Conservation (phyloP, 768 basidiomycete genomes). For the Rhizopogon roseolus region DNA sequence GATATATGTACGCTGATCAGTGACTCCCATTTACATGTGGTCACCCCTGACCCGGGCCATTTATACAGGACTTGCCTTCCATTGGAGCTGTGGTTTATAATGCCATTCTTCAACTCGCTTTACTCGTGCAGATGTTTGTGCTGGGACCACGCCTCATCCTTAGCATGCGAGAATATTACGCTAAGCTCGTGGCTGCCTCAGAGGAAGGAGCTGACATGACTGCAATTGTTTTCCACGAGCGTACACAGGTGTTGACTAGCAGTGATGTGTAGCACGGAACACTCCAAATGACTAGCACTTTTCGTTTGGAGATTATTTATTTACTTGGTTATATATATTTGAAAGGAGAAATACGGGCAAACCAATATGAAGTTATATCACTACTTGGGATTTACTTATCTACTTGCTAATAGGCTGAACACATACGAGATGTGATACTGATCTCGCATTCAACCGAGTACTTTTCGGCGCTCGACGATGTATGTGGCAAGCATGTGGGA, state of each 20-base stretch:
- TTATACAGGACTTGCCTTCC: background rate
- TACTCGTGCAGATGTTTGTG: background rate
- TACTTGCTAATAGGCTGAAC: too few species aligned
- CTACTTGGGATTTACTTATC: too few species aligned
- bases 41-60: too few species aligned
- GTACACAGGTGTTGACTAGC: background rate
- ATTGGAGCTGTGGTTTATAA: background rate
- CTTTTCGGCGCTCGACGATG: too few species aligned
- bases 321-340: too few species aligned
- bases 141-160: background rate
- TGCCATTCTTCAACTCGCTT: background rate
- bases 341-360: too few species aligned
- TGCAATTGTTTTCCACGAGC: background rate
- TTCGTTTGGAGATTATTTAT: too few species aligned
- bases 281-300: background rate
- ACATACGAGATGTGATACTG: too few species aligned
- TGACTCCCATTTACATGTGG: background rate
- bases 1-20: background rate
- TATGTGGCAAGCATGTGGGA: too few species aligned
- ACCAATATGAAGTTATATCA: too few species aligned
- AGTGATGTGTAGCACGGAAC: background rate
- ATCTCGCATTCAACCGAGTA: too few species aligned
- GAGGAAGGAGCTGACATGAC: background rate
- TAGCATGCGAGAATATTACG: background rate
- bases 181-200: background rate